Percentiles rank a stretch among this genome's conserved stretches.
phyloP scores from a whole-genome alignment of 495 filamentous ascomycete genomes.

The Penicillium salamii region DNA sequence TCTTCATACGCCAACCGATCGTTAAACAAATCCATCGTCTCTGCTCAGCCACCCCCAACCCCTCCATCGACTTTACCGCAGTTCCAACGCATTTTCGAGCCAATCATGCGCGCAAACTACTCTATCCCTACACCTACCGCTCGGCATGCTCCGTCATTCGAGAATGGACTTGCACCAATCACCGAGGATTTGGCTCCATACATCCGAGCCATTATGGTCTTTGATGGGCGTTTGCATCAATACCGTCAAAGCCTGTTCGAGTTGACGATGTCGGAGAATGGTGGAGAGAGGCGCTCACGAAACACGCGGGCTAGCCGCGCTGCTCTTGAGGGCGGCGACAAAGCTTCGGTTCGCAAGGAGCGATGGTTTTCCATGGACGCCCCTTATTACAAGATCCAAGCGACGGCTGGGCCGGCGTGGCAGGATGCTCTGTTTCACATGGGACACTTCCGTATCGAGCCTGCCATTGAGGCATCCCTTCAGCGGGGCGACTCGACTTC shows the following conservation, averaged over 20 bases:
- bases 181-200: conserved; percentile 80
- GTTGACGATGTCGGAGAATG: conserved; percentile 51
- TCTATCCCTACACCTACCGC: conserved; percentile 23
- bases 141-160: conserved; percentile 61
- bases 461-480: conserved; percentile 3
- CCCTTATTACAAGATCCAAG: conserved; percentile 60
- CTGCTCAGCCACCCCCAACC: conserved; percentile 11
- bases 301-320: conserved; percentile 78
- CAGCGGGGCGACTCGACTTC: background rate
- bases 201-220: conserved; percentile 72
- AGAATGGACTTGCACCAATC: conserved; percentile 61
- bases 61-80: conserved; percentile 12
- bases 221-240: conserved; percentile 67
- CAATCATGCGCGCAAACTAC: conserved; percentile 33
- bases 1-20: conserved; percentile 23
- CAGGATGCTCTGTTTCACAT: conserved; percentile 39
- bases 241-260: conserved; percentile 61
- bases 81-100: conserved; percentile 33
- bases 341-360: conserved; percentile 69
- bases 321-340: conserved; percentile 76
- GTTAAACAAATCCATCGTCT: conserved; percentile 17
- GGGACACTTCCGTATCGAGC: conserved; percentile 33
- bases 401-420: conserved; percentile 68
- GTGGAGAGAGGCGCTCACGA: conserved; percentile 60
- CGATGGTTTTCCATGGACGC: conserved; percentile 72